Evolutionary conservation across 129 eudicot genomes (phyloP), one percentile per base, ranked within the genome.

Genomic region (Lonicera japonica): DNA sequence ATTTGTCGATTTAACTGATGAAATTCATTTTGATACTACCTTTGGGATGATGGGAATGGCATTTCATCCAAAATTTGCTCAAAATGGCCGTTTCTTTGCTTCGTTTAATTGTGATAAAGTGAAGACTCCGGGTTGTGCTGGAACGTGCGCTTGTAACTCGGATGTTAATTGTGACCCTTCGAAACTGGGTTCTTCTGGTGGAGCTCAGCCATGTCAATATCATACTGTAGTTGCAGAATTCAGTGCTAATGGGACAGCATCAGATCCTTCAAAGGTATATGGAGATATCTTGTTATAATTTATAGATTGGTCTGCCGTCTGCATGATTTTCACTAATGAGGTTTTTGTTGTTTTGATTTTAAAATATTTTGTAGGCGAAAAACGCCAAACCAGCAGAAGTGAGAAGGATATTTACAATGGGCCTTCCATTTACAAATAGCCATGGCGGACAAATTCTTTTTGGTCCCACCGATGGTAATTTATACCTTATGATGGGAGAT

Each of bases 1-100:
- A 8, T 92, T 87, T 65, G 91, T 82, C 10, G 98, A 92, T 65
- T 76, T 92, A 60, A 82, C 95, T 0, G 98, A 92, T 75, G 79
- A 84, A 58, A 78, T 92, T 46, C 79, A 80, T 54, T 73, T 71
- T 1, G 96, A 92, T 45, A 76, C 91, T 10, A 75, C 60, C 0
- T 87, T 84, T 72, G 98, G 98, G 58, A 75, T 92, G 85, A 67
- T 88, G 81, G 96, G 95, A 56, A 70, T 92, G 60, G 96, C 98
- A 12, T 88, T 92, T 71, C 98, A 92, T 72, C 98, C 98, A 10
- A 71, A 85, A 16, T 92, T 92, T 58, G 72, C 78, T 13, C 60
- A 61, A 23, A 92, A 92, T 53, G 96, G 98, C 0, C 78, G 96
- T 19, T 88, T 92, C 58, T 92, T 92, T 50, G 95, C 96, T 41